phyloP scores from a whole-genome alignment of 768 basidiomycete species.

The Phylloporus rhodoxanthus region DNA sequence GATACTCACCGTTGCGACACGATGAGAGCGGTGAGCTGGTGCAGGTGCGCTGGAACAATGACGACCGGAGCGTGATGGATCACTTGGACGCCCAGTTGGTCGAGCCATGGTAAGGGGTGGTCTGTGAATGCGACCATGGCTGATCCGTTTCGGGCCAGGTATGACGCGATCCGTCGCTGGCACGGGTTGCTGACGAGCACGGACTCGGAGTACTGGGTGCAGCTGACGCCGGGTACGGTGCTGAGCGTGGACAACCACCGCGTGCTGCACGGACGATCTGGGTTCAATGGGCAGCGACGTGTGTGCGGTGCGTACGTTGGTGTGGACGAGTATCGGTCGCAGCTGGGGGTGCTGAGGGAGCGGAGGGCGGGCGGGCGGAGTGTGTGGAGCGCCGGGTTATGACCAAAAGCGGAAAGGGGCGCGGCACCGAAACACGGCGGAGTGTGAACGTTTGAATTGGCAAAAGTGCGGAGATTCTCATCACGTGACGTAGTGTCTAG shows the following conservation, averaged over 20 bases:
- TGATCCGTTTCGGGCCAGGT: slow-evolving; percentile 38
- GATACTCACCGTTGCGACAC: slow-evolving; percentile 70
- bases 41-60: slow-evolving; percentile 91
- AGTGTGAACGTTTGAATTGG: slow-evolving; percentile 17
- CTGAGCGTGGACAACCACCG: slow-evolving; percentile 94
- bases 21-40: slow-evolving; percentile 58
- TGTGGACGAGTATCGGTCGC: slow-evolving; percentile 82
- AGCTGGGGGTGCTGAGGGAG: slow-evolving; percentile 62
- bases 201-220: slow-evolving; percentile 90
- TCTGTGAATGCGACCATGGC: not conserved
- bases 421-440: slow-evolving; percentile 19
- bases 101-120: slow-evolving; percentile 56
- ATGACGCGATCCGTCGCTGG: slow-evolving; percentile 78
- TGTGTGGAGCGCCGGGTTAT: slow-evolving; percentile 56
- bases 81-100: slow-evolving; percentile 53
- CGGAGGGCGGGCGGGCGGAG: slow-evolving; percentile 40
- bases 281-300: slow-evolving; percentile 78
- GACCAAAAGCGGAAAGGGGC: slow-evolving; percentile 16
- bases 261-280: slow-evolving; percentile 90
- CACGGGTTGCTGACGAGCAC: slow-evolving; percentile 65
- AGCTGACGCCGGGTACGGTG: slow-evolving; percentile 81
- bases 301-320: slow-evolving; percentile 98
- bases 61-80: slow-evolving; percentile 81
- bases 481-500: slow-evolving; percentile 20
- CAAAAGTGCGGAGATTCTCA: slow-evolving; percentile 7